These are phyloP conservation scores for Suillus spraguei DNA, from an alignment of 768 basidiomycete genomes.

Conservation along the genomic window DNA sequence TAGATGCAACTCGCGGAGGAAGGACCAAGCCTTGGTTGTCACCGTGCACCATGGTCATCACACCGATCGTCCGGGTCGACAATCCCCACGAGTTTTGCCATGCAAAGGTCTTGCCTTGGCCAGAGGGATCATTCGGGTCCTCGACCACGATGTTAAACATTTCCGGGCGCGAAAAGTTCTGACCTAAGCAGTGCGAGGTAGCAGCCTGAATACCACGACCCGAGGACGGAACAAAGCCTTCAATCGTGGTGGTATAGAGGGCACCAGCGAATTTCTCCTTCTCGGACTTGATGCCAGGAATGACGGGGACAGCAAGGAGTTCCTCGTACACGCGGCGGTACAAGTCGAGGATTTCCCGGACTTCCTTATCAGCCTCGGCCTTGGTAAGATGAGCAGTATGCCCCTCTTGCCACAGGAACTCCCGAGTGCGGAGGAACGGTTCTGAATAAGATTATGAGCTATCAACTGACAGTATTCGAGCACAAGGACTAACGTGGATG, in stretches of 20 bases:
- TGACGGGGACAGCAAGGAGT: slow-evolving; percentile 95
- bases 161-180: slow-evolving; percentile 93
- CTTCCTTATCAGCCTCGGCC: slow-evolving; percentile 88
- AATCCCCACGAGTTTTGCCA: slow-evolving; percentile 99
- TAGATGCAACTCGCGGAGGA: slow-evolving; percentile 93
- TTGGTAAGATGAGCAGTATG: slow-evolving; percentile 95
- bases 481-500: slow-evolving; percentile 76
- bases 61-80: slow-evolving; percentile 93
- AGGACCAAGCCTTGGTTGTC: slow-evolving; percentile 97
- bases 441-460: slow-evolving; percentile 45
- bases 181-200: slow-evolving; percentile 97
- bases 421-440: slow-evolving; percentile 98
- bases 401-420: slow-evolving; percentile 99
- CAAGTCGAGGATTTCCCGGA: slow-evolving; percentile 91
- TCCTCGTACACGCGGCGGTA: slow-evolving; percentile 97
- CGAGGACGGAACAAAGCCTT: slow-evolving; percentile 96
- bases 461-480: not conserved
- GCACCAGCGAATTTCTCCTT: slow-evolving; percentile 99
- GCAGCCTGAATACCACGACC: slow-evolving; percentile 97
- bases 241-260: slow-evolving; percentile 96
- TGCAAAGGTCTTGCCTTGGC: slow-evolving; percentile 73
- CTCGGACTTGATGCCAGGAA: slow-evolving; percentile 95
- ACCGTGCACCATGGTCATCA: slow-evolving; percentile 99
- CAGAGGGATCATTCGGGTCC: slow-evolving; percentile 77
- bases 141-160: slow-evolving; percentile 99